Conservation (phyloP, 352 stramenopile genomes). For the Peronosclerospora sorghi region DNA sequence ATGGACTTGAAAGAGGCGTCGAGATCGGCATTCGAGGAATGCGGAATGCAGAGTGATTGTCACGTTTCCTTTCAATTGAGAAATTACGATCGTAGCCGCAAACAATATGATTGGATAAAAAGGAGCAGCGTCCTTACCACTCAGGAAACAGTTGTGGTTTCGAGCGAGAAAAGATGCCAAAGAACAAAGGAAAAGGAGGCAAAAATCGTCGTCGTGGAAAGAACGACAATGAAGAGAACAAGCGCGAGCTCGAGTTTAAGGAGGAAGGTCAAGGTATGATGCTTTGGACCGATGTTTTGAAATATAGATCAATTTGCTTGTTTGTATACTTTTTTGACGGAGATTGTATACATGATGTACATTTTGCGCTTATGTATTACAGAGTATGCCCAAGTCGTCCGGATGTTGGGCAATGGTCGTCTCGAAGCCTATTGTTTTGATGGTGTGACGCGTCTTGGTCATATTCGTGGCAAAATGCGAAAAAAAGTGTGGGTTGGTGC, state of each 20-base stretch:
- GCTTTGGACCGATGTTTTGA: not conserved
- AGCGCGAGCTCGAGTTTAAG: conserved; percentile 99
- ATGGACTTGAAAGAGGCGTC: conserved; percentile 2
- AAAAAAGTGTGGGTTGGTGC: conserved; percentile 99
- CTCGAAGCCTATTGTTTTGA: conserved; percentile 99
- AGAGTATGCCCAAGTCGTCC: conserved; percentile 97
- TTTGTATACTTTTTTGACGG: too few species aligned
- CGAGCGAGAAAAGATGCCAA: conserved; percentile 45
- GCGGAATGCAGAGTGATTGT: not conserved
- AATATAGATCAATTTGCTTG: not conserved
- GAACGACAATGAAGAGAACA: conserved; percentile 97
- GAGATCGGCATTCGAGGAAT: conserved; percentile 7
- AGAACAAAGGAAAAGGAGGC: conserved; percentile 94
- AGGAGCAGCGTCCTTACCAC: conserved; percentile 10
- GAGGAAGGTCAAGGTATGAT: conserved; percentile 92
- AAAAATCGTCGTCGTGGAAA: conserved; percentile 98
- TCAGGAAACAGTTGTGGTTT: conserved; percentile 22
- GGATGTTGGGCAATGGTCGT: conserved; percentile 98
- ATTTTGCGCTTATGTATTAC: conserved; percentile 1
- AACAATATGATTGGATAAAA: conserved; percentile 18
- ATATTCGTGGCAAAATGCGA: conserved; percentile 99
- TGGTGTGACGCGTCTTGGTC: conserved; percentile 93
- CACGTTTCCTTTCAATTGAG: not conserved
- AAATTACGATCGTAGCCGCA: not conserved
- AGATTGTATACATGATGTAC: conserved; percentile 5